Conservation (phyloP, 495 filamentous ascomycete species). For the Penicillium odoratum region DNA sequence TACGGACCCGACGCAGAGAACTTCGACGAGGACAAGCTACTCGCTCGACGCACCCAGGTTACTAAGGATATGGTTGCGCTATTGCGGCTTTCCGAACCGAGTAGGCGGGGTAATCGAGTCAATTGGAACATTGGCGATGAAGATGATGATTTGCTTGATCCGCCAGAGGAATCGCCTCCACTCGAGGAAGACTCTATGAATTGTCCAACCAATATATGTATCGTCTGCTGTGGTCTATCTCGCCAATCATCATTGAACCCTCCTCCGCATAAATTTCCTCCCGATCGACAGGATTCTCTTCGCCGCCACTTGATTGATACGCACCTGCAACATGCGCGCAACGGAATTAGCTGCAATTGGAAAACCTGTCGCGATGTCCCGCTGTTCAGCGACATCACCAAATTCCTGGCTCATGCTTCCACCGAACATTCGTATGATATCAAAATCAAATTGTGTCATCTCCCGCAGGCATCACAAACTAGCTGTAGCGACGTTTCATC, state of each 20-base stretch:
- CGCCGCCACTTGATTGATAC: conserved; percentile 29
- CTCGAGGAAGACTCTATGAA: neutral
- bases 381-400: conserved; percentile 24
- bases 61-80: conserved; percentile 31
- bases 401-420: conserved; percentile 28
- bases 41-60: conserved; percentile 26
- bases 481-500: conserved; percentile 17
- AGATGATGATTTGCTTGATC: conserved; percentile 8
- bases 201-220: conserved; percentile 28
- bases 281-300: conserved; percentile 30
- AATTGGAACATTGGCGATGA: conserved; percentile 22
- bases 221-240: conserved; percentile 31
- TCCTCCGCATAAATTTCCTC: conserved; percentile 30
- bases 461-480: conserved; percentile 6
- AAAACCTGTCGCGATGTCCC: conserved; percentile 22
- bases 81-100: conserved; percentile 22
- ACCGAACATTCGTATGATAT: conserved; percentile 25
- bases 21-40: conserved; percentile 11
- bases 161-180: conserved; percentile 15
- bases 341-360: conserved; percentile 31
- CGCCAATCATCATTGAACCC: conserved; percentile 26
- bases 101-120: conserved; percentile 22
- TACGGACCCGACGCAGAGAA: conserved; percentile 25
- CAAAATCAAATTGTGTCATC: conserved; percentile 26
- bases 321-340: conserved; percentile 23